Conservation (phyloP, 495 filamentous ascomycete genomes). For the Penicillium crystallinum region DNA sequence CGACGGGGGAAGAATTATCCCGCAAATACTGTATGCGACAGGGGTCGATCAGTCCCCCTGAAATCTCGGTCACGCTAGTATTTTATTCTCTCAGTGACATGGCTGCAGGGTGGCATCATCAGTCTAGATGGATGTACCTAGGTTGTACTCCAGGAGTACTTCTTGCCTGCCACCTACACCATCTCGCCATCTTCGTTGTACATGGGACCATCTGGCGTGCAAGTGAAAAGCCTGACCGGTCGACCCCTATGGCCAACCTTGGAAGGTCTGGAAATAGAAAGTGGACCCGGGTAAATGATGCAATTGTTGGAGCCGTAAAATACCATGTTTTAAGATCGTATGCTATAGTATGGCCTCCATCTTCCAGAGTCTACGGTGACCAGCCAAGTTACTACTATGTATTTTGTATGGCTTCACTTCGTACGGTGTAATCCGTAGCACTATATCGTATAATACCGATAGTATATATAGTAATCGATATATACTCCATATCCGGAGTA, state of each 20-base stretch:
- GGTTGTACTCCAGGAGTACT: too few relatives aligned
- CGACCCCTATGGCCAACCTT: too few relatives aligned
- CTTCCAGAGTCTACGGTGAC: background rate
- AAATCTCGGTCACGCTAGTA: background rate
- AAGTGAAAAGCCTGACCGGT: background rate
- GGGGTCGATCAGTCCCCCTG: slow-evolving; percentile 15
- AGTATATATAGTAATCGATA: too few relatives aligned
- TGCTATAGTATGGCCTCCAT: background rate
- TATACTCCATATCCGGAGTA: too few relatives aligned
- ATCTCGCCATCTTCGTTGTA: too few relatives aligned
- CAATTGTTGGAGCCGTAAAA: slow-evolving; percentile 6
- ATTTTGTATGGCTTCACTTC: too few relatives aligned
- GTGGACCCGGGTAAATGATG: slow-evolving; percentile 6
- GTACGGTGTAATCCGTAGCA: too few relatives aligned
- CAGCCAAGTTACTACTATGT: background rate
- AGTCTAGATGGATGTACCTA: too few relatives aligned
- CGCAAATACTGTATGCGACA: slow-evolving; percentile 16
- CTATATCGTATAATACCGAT: too few relatives aligned
- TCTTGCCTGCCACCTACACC: too few relatives aligned
- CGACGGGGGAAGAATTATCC: slow-evolving; percentile 19
- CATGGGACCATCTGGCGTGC: too few relatives aligned
- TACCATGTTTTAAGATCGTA: background rate
- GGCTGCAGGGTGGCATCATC: background rate
- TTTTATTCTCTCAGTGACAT: background rate
- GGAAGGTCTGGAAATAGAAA: slow-evolving; percentile 4